phyloP scores from a whole-genome alignment of 768 basidiomycete genomes.

The Lentinula sp. region DNA sequence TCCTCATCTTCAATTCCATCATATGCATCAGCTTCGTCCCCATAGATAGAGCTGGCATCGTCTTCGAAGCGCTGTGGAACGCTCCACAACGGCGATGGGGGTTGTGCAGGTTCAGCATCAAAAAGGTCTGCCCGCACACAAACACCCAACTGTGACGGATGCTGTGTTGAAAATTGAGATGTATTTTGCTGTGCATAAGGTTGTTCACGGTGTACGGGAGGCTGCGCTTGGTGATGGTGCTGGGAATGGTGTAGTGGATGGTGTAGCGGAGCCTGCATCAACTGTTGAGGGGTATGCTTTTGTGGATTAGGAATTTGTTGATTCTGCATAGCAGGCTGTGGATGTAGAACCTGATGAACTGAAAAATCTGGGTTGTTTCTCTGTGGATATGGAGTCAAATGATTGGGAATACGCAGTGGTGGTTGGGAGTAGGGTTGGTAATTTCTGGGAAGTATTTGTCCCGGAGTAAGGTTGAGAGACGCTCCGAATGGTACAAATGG shows the following conservation, averaged over 20 bases:
- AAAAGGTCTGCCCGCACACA: not conserved
- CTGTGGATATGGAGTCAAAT: not conserved
- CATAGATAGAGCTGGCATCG: not conserved
- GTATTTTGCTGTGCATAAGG: not conserved
- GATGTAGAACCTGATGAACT: not conserved
- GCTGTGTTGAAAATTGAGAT: not conserved
- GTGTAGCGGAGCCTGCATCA: not conserved
- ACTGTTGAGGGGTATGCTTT: not conserved
- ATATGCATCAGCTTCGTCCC: constrained; percentile 1
- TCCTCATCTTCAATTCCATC: constrained; percentile 3
- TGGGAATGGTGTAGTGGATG: not conserved
- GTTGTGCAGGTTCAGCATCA: not conserved
- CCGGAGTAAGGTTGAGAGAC: constrained; percentile 46
- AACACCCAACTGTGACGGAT: not conserved
- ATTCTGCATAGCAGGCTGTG: not conserved
- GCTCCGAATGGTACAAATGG: constrained; percentile 21
- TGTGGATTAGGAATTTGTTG: not conserved
- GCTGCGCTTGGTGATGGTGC: not conserved
- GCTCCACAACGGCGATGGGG: not conserved
- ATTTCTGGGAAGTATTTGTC: constrained; percentile 47
- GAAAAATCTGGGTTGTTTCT: not conserved
- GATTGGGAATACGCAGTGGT: not conserved
- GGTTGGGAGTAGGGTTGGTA: constrained; percentile 12
- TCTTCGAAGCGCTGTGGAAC: not conserved
- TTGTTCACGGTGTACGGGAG: not conserved